Evolutionary conservation across 2,329 filamentous ascomycete genomes (phyloP), one percentile per base, ranked within the genome.

Genomic region (Xylogone sp.): DNA sequence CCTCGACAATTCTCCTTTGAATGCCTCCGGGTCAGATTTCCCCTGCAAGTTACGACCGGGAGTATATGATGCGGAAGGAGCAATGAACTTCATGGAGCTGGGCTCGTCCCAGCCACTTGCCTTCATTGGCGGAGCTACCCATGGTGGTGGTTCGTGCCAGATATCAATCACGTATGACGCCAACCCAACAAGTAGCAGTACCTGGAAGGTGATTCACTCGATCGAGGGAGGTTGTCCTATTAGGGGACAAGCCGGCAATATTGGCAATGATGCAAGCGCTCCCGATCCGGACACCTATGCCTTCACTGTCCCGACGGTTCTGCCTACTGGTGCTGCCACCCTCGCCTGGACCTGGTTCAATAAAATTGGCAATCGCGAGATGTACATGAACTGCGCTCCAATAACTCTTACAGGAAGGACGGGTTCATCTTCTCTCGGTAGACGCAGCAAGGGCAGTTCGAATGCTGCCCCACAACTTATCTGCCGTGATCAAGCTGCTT

Each of bases 321-420:
- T 97, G 45, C 82, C 85, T 8, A 73, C 84, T 1, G 94, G 93
- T 3, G 79, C 91, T 42, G 92, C 88, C 21, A 88, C 85, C 0
- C 76, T 97, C 4, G 90, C 90, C 0, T 97, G 92, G 91, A 90
- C 90, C 1, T 97, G 94, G 94, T 83, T 96, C 71, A 97, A 97
- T 75, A 87, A 87, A 53, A 65, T 96, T 9, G 94, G 94, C 2
- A 96, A 96, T 74, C 86, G 92, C 1, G 94, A 97, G 67, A 90
- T 96, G 79, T 97, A 97, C 78, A 96, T 96, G 91, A 95, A 96
- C 78, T 99, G 93, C 61, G 90, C 87, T 0, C 83, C 89, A 0
- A 69, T 96, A 45, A 79, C 76, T 0, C 76, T 97, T 21, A 81
- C 81, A 0, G 72, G n/a, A n/a, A n/a, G n/a, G n/a, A n/a, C 69